Percentiles rank a stretch among this genome's conserved stretches.
These are phyloP conservation scores for Maudiozyma pseudohumilis DNA, from an alignment of 805 yeast genomes.

Conservation along the genomic window DNA sequence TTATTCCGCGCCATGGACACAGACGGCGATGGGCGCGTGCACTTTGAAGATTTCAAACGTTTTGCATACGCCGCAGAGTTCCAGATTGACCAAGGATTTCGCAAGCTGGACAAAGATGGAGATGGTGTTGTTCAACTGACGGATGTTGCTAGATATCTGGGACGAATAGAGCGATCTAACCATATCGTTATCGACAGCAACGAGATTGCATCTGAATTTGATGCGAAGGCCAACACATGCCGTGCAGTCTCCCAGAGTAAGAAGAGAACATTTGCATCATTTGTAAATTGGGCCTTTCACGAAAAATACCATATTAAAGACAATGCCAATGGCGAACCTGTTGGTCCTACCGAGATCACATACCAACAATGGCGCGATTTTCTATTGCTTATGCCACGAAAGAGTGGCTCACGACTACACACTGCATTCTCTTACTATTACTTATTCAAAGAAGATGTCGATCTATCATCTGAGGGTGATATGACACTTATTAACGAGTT, in stretches of 20 bases:
- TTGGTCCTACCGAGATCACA: slow-evolving; percentile 61
- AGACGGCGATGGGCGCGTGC: slow-evolving; percentile 46
- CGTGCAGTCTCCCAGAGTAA: background rate
- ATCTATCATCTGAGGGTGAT: slow-evolving; percentile 85
- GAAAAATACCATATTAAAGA: slow-evolving; percentile 3
- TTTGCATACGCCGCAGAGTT: slow-evolving; percentile 60
- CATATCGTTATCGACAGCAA: slow-evolving; percentile 1
- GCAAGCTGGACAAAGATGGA: slow-evolving; percentile 54
- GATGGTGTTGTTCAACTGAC: slow-evolving; percentile 60
- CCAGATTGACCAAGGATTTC: slow-evolving; percentile 62
- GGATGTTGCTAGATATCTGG: slow-evolving; percentile 61
- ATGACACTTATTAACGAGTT: slow-evolving; percentile 73
- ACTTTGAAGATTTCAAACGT: slow-evolving; percentile 53
- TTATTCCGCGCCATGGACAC: slow-evolving; percentile 52
- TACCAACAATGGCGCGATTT: slow-evolving; percentile 83
- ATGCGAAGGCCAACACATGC: background rate
- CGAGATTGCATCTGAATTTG: background rate
- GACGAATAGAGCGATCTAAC: slow-evolving; percentile 35
- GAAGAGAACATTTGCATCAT: slow-evolving; percentile 12
- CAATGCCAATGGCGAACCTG: slow-evolving; percentile 26
- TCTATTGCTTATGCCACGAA: slow-evolving; percentile 70
- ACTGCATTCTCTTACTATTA: slow-evolving; percentile 66
- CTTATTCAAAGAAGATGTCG: slow-evolving; percentile 61
- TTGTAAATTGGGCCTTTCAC: slow-evolving; percentile 27
- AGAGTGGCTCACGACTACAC: slow-evolving; percentile 62